Percentiles rank a stretch among this genome's conserved stretches.
Conservation (phyloP, 2,329 filamentous ascomycete genomes). For the Paecilomyces variotii region DNA sequence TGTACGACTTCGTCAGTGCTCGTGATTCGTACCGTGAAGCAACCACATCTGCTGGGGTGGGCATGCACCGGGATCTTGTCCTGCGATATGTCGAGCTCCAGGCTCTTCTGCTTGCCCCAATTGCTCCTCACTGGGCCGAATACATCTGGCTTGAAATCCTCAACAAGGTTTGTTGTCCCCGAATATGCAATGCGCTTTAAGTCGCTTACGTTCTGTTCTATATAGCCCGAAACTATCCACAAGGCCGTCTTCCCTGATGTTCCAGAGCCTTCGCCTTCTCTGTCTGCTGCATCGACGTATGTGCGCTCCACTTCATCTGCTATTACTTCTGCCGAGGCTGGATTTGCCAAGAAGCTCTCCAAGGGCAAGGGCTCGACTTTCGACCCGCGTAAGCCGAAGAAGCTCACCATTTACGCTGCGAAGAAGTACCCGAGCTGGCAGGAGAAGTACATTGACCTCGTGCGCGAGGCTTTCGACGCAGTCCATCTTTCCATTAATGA, state of each 20-base stretch:
- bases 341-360: constrained; percentile 69
- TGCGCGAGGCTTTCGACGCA: constrained; percentile 62
- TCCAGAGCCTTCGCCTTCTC: constrained; percentile 54
- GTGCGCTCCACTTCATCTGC: constrained; percentile 65
- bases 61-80: constrained; percentile 78
- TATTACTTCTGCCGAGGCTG: constrained; percentile 78
- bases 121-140: constrained; percentile 90
- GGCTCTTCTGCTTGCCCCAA: constrained; percentile 69
- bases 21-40: constrained; percentile 87
- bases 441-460: constrained; percentile 75
- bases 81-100: constrained; percentile 79
- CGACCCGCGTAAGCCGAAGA: constrained; percentile 87
- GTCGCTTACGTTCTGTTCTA: constrained; percentile 2
- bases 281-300: constrained; percentile 76
- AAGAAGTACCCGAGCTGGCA: constrained; percentile 84
- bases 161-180: constrained; percentile 44
- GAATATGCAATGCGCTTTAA: not conserved
- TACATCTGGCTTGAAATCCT: constrained; percentile 91
- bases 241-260: constrained; percentile 67
- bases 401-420: constrained; percentile 77
- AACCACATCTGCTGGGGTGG: constrained; percentile 64
- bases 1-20: constrained; percentile 85
- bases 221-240: constrained; percentile 63
- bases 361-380: constrained; percentile 84
- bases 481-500: constrained; percentile 60